These are phyloP conservation scores for Trichosporon ovoides DNA, from an alignment of 1,284 basidiomycete genomes.

Conservation along the genomic window DNA sequence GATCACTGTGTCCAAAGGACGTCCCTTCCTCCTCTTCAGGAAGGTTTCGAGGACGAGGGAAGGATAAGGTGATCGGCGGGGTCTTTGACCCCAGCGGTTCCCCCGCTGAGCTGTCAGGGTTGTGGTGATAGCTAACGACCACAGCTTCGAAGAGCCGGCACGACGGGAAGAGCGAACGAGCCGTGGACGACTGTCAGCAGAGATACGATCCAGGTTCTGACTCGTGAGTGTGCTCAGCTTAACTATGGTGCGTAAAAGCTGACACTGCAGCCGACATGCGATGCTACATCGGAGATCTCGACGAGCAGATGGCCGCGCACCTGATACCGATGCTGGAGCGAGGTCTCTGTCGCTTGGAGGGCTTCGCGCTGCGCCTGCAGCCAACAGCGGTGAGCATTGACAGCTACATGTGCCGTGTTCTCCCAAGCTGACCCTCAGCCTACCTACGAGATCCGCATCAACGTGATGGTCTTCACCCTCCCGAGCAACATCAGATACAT, in stretches of 20 bases:
- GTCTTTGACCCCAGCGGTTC: too few relatives aligned
- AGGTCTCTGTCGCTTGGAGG: slow-evolving; percentile 77
- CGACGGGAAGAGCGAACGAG: slow-evolving; percentile 55
- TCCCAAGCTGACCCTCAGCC: slow-evolving; percentile 16
- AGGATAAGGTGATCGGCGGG: too few relatives aligned
- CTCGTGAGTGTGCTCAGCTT: slow-evolving; percentile 52
- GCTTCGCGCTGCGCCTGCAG: slow-evolving; percentile 50
- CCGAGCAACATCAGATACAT: slow-evolving; percentile 85
- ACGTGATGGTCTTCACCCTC: slow-evolving; percentile 83
- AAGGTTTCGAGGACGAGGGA: too few relatives aligned
- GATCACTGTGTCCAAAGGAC: too few relatives aligned
- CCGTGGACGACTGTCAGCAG: slow-evolving; percentile 53
- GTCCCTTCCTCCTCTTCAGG: too few relatives aligned
- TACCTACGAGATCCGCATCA: slow-evolving; percentile 55
- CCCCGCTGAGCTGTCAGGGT: too few relatives aligned
- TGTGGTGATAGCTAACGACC: slow-evolving; percentile 11
- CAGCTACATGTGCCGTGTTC: background rate
- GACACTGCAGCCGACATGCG: slow-evolving; percentile 27
- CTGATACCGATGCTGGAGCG: slow-evolving; percentile 74
- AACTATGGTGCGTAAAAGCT: slow-evolving; percentile 6
- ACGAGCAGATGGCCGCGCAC: slow-evolving; percentile 69
- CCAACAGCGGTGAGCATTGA: slow-evolving; percentile 46
- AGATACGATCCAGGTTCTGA: slow-evolving; percentile 75
- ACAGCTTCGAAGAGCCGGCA: slow-evolving; percentile 31
- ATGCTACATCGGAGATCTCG: slow-evolving; percentile 76